Evolutionary conservation across 176 grass and related monocot genomes (phyloP).

Genomic region (Eremochloa ophiuroides): DNA sequence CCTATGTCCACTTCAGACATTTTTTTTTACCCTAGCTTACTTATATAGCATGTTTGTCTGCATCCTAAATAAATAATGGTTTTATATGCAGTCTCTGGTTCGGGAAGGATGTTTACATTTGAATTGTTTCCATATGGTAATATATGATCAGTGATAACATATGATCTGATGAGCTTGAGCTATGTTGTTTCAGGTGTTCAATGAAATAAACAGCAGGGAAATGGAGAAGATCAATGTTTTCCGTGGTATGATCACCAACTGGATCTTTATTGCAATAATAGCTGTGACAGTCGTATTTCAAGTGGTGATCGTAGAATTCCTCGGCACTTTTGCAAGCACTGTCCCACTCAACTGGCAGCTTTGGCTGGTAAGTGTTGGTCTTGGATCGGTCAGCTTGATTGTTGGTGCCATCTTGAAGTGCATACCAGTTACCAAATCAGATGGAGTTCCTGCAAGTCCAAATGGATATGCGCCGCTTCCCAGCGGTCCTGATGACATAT

Average conservation of each 20-base stretch:
- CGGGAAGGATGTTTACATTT: neutral
- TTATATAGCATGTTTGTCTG: neutral
- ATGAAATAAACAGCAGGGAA: conserved; percentile 95
- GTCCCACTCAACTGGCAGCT: conserved; percentile 70
- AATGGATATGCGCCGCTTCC: conserved; percentile 59
- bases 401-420: conserved; percentile 75
- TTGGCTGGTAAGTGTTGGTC: conserved; percentile 65
- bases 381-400: conserved; percentile 76
- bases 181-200: conserved; percentile 64
- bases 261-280: conserved; percentile 67
- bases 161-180: neutral
- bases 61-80: neutral
- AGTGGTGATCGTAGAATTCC: conserved; percentile 87
- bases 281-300: conserved; percentile 63
- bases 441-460: neutral
- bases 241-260: conserved; percentile 63
- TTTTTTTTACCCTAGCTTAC: neutral
- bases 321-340: conserved; percentile 76
- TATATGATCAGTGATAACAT: neutral
- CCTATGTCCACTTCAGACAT: neutral
- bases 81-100: neutral
- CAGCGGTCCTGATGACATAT: conserved; percentile 68
- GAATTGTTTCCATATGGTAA: neutral
- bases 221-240: conserved; percentile 96
- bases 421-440: conserved; percentile 57